These are phyloP conservation scores for Fremontodendron californicum DNA, from an alignment of 345 rosid species.

Conservation along the genomic window DNA sequence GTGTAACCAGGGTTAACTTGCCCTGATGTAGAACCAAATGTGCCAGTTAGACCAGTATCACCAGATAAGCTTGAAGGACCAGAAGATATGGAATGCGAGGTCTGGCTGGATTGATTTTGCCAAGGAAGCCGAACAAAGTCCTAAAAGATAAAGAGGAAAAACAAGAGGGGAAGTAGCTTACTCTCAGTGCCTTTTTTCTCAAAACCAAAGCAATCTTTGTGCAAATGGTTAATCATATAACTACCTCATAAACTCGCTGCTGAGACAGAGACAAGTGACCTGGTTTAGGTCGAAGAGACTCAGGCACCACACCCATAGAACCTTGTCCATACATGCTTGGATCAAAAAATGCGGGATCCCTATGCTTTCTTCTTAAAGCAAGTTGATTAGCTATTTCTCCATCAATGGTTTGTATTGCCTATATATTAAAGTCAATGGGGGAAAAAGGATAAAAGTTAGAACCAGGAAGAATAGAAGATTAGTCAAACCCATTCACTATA, in stretches of 20 bases:
- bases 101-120: conserved; percentile 84
- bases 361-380: conserved; percentile 70
- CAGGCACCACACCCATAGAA: conserved; percentile 74
- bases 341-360: conserved; percentile 76
- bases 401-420: conserved; percentile 93
- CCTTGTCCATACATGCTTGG: conserved; percentile 65
- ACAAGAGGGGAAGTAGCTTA: background rate
- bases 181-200: conserved; percentile 7
- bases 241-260: conserved; percentile 96
- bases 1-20: conserved; percentile 49
- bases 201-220: conserved; percentile 3
- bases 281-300: conserved; percentile 92
- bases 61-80: conserved; percentile 52
- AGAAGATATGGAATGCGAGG: conserved; percentile 50
- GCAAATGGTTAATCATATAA: conserved; percentile 2
- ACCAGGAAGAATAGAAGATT: background rate
- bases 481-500: background rate
- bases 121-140: conserved; percentile 73
- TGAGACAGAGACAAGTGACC: conserved; percentile 84
- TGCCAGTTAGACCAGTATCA: conserved; percentile 41
- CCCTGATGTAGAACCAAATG: conserved; percentile 50
- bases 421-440: background rate
- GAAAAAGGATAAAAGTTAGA: background rate
- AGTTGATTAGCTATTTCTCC: conserved; percentile 82
- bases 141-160: background rate